A percentile compares a stretch with the other conserved stretches of the same genome.
These are phyloP conservation scores for Penicillium sumatraense DNA, from an alignment of 2,329 filamentous ascomycete species.

Conservation along the genomic window DNA sequence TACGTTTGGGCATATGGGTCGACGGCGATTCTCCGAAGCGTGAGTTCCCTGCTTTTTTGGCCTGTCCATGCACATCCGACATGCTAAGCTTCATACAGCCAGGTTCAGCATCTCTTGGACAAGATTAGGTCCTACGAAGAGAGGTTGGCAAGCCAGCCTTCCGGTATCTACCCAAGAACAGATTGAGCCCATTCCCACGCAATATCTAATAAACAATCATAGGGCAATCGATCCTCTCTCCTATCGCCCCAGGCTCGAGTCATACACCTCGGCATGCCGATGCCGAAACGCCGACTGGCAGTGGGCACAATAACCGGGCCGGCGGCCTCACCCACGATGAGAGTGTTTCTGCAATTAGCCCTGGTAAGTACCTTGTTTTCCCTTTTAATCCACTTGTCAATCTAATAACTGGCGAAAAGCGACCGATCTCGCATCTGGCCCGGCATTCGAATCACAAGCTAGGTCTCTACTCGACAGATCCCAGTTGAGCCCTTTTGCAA, in stretches of 20 bases:
- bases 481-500: background rate
- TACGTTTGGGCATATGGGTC: constrained; percentile 17
- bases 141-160: background rate
- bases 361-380: constrained; percentile 4
- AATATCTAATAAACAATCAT: background rate
- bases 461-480: constrained; percentile 22
- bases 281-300: background rate
- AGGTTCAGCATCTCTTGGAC: constrained; percentile 18
- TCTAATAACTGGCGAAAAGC: constrained; percentile 12
- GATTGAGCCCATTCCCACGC: background rate
- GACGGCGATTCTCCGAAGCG: constrained; percentile 23
- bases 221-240: background rate
- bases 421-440: constrained; percentile 23
- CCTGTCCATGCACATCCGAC: too few species aligned
- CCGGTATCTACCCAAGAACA: background rate
- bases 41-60: background rate
- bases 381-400: too few species aligned
- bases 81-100: constrained; percentile 2
- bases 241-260: background rate
- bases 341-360: constrained; percentile 14
- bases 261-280: background rate
- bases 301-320: background rate
- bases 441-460: constrained; percentile 26
- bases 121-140: constrained; percentile 22
- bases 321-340: constrained; percentile 3